Conservation (phyloP, 2,329 filamentous ascomycete genomes). For the Myriosclerotinia curreyana region DNA sequence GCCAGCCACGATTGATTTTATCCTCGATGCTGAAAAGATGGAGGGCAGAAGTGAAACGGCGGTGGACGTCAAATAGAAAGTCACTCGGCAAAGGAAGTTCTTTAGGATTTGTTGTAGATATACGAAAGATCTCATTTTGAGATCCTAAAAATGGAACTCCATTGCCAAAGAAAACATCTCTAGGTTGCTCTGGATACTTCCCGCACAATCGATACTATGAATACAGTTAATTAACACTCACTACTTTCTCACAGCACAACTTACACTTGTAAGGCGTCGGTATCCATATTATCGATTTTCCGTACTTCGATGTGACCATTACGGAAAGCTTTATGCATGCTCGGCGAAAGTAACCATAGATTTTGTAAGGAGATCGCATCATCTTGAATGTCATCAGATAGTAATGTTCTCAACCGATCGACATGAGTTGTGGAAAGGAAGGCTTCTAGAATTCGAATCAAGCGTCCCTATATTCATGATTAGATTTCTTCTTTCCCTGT, state of each 20-base stretch:
- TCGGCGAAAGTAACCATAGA: neutral
- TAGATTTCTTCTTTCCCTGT: neutral
- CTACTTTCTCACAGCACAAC: neutral
- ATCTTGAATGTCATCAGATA: neutral
- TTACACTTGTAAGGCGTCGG: neutral
- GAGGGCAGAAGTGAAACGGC: neutral
- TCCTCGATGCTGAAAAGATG: constrained; percentile 6
- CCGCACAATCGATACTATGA: neutral
- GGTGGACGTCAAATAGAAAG: neutral
- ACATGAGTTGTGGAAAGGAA: neutral
- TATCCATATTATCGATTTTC: neutral
- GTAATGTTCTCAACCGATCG: neutral
- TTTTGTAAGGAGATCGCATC: neutral
- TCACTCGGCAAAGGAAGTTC: constrained; percentile 4
- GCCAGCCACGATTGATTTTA: neutral
- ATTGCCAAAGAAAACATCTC: neutral
- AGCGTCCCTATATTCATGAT: neutral
- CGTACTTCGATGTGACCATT: neutral
- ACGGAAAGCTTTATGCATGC: neutral
- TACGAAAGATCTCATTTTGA: neutral
- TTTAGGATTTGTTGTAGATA: constrained; percentile 2
- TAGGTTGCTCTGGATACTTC: neutral
- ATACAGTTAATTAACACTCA: neutral
- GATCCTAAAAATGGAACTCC: neutral
- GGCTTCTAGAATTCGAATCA: neutral